Evolutionary conservation across 1,284 basidiomycete genomes (phyloP).

Genomic region (Cutaneotrichosporon sp.): DNA sequence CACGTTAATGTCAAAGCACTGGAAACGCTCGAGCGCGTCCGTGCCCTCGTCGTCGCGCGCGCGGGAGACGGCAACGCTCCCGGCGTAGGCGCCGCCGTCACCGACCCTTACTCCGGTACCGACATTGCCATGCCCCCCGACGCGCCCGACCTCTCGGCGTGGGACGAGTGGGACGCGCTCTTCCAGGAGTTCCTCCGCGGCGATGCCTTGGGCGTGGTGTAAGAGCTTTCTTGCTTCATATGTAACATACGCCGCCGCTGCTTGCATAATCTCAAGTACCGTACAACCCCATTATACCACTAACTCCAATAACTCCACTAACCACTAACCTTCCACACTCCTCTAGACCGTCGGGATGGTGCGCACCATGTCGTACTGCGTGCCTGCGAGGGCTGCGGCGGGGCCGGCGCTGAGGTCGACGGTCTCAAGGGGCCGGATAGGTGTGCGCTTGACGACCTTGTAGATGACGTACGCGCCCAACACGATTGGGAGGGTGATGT

Average conservation of each 20-base stretch:
- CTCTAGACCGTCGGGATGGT: too few relatives aligned
- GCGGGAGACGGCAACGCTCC: background rate
- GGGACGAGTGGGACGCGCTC: constrained; percentile 8
- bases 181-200: constrained; percentile 1
- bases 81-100: background rate
- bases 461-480: constrained; percentile 8
- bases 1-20: background rate
- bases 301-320: too few relatives aligned
- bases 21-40: background rate
- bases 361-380: constrained; percentile 1
- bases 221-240: too few relatives aligned
- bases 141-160: background rate
- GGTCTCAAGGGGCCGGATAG: constrained; percentile 49
- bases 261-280: too few relatives aligned
- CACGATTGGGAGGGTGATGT: constrained; percentile 21
- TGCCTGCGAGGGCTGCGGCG: constrained; percentile 6
- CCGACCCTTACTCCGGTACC: background rate
- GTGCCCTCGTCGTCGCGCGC: background rate
- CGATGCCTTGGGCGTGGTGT: too few relatives aligned
- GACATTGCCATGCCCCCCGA: background rate
- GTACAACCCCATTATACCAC: too few relatives aligned
- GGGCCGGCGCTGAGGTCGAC: constrained; percentile 62
- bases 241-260: too few relatives aligned
- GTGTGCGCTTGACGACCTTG: constrained; percentile 10
- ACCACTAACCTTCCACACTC: too few relatives aligned